phyloP scores from a whole-genome alignment of 352 stramenopile species.

The Thalassiosira gravida region DNA sequence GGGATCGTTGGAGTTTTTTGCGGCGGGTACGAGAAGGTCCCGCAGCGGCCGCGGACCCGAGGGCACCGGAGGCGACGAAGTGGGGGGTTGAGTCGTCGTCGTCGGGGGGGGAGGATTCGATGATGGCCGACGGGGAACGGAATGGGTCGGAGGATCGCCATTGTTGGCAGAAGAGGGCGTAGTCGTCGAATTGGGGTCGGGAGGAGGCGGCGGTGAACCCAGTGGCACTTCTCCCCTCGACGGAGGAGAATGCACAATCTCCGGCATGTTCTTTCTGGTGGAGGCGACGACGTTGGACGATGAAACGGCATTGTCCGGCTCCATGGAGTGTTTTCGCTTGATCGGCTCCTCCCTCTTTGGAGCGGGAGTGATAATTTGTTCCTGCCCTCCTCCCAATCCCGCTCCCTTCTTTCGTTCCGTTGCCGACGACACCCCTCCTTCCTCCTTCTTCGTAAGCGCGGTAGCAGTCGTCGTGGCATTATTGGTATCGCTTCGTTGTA shows the following conservation, averaged over 20 bases:
- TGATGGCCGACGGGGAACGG: too few species aligned
- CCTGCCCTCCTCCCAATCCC: too few species aligned
- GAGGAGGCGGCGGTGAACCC: too few species aligned
- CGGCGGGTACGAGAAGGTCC: conserved; percentile 35
- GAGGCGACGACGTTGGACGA: conserved; percentile 35
- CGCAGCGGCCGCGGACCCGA: background rate
- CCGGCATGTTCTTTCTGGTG: conserved; percentile 14
- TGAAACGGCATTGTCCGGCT: conserved; percentile 26
- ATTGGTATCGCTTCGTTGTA: conserved; percentile 32
- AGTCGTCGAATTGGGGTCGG: background rate
- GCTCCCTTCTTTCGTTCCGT: background rate
- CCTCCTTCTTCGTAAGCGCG: background rate
- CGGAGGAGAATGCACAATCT: conserved; percentile 24
- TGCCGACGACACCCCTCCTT: background rate
- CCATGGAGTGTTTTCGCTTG: conserved; percentile 13
- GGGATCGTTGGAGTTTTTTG: conserved; percentile 49
- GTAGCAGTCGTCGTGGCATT: background rate
- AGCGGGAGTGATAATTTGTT: too few species aligned
- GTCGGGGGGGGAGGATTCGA: too few species aligned
- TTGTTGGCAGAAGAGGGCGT: background rate
- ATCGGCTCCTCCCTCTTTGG: background rate
- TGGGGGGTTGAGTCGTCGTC: background rate
- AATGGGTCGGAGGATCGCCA: too few species aligned
- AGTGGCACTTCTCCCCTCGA: conserved; percentile 10
- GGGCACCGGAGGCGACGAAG: background rate